Conservation (phyloP, 169 alveolate genomes). For the Eimeria acervulina region DNA sequence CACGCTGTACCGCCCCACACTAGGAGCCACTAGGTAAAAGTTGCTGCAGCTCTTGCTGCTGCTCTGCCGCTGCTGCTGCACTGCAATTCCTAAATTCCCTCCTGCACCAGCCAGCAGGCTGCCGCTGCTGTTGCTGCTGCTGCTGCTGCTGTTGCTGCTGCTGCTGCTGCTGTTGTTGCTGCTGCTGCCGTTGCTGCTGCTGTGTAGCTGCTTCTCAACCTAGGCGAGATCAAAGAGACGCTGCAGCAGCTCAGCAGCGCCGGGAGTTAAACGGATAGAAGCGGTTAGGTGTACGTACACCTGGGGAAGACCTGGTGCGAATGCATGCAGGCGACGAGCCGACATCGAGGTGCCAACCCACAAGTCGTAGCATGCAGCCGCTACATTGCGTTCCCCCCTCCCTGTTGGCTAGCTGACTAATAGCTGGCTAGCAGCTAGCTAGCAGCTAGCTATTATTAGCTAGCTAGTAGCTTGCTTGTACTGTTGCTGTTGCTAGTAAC, state of each 20-base stretch:
- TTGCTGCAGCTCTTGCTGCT: not conserved
- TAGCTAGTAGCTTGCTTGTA: not conserved
- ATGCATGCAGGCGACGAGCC: not conserved
- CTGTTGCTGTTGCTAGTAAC: no score
- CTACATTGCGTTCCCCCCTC: not conserved
- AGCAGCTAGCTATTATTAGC: not conserved
- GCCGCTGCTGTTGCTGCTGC: not conserved
- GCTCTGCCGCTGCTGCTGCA: slow-evolving; percentile 8
- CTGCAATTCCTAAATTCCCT: not conserved
- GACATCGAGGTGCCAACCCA: no score
- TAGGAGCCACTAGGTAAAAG: not conserved
- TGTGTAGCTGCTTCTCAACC: not conserved
- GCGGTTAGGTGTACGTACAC: not conserved
- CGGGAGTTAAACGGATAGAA: not conserved
- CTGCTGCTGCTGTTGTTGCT: not conserved
- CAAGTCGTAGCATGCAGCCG: no score
- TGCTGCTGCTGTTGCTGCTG: not conserved
- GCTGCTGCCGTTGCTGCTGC: not conserved
- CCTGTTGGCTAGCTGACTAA: not conserved
- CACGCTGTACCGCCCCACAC: not conserved
- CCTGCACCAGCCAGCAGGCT: not conserved
- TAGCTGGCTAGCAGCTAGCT: not conserved
- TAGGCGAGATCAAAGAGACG: not conserved
- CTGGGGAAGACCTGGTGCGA: not conserved
- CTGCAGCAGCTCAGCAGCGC: not conserved